Conservation (phyloP, 2,329 filamentous ascomycete species). For the Cordyceps militaris region DNA sequence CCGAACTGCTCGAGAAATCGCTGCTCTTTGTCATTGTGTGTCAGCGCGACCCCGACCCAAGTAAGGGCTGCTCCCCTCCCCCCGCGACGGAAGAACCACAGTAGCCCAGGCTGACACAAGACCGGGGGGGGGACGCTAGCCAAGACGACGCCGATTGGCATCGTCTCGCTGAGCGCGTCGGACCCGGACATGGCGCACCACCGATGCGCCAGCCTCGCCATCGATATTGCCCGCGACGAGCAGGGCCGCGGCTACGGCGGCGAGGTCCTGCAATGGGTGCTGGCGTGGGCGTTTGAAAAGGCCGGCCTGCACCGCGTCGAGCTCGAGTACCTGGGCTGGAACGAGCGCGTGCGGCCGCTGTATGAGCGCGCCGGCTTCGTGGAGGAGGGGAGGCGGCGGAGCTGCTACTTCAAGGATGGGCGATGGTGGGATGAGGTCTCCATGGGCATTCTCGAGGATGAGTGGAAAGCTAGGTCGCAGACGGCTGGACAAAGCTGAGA, state of each 20-base stretch:
- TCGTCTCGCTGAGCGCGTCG: not conserved
- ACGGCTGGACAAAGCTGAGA: not conserved
- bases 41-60: not conserved
- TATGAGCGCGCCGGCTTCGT: conserved; percentile 37
- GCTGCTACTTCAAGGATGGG: conserved; percentile 27
- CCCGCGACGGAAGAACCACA: too few relatives aligned
- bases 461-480: conserved; percentile 21
- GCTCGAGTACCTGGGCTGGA: conserved; percentile 34
- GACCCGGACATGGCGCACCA: not conserved
- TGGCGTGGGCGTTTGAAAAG: conserved; percentile 35
- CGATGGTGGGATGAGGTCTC: conserved; percentile 26
- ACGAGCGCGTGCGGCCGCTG: conserved; percentile 31
- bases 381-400: conserved; percentile 31
- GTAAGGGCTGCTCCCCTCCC: not conserved
- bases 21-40: not conserved
- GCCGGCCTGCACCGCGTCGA: conserved; percentile 35
- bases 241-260: conserved; percentile 35
- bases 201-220: conserved; percentile 21
- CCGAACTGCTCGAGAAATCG: not conserved
- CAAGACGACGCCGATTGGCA: not conserved
- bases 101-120: not conserved
- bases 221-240: conserved; percentile 26
- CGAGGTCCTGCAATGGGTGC: conserved; percentile 36
- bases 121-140: not conserved
- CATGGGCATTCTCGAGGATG: conserved; percentile 28